Base-by-base conservation (phyloP, 345 rosid genomes). In the Aegle marmelos region DNA sequence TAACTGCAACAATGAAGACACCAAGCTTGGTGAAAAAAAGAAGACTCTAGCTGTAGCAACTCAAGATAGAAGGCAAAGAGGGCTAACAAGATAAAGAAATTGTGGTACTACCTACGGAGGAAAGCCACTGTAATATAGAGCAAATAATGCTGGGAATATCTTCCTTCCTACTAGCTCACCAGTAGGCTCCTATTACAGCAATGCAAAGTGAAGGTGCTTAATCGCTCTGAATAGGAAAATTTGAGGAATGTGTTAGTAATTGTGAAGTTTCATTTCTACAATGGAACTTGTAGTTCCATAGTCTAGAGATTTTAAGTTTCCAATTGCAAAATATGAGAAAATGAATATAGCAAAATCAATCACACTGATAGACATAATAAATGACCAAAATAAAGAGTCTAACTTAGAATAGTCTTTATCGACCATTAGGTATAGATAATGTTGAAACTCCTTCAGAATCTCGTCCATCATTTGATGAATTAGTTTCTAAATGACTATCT, bases 81-180 rank as follows among this genome's bases (percentile, higher is more conserved):
- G 58, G 30, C 27, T 25, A 68, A 62, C 21, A n/a, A 28, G 4
- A 28, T 3, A 45, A 3, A 39, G 54, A 36, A 48, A 78, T 69
- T 24, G 53, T 22, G 72, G 30, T 68, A 78, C 77, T 76, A 91
- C 98, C 96, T 91, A 87, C 39, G 96, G 94, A 82, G 91, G 89
- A 87, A 90, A 91, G 56, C 96, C 96, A 65, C 90, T 91, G 73
- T 88, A 89, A 79, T 89, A 93, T 71, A 93, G 83, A 30, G 98
- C 96, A 85, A 91, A 93, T 59, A 93, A 70, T 62, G 94, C 96
- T 9, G 90, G 98, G 60, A 91, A 93, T 78, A 89, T 85, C 83
- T 90, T 90, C 54, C 82, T 76, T 78, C 82, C 87, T 37, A 96
- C 94, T 61, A 91, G 82, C 76, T 89, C 96, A 72, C 96, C 94